These are phyloP conservation scores for Serpula lacrymans DNA, from an alignment of 768 basidiomycete genomes.

Conservation along the genomic window DNA sequence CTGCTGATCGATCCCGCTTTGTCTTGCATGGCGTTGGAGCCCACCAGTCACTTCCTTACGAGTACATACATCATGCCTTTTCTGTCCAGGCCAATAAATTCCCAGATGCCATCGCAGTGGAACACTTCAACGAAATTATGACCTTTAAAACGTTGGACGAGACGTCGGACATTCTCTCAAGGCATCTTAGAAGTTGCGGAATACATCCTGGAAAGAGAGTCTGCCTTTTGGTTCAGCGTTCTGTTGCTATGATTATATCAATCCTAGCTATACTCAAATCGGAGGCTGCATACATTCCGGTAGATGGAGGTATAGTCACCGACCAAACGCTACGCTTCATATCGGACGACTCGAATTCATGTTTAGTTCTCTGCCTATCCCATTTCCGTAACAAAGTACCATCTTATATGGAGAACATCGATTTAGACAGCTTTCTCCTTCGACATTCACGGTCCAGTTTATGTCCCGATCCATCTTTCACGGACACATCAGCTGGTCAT, in stretches of 20 bases:
- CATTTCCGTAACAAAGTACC: conserved; percentile 40
- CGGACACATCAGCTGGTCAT: conserved; percentile 15
- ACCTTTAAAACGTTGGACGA: conserved; percentile 50
- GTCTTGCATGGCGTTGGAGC: conserved; percentile 42
- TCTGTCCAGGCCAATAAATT: conserved; percentile 38
- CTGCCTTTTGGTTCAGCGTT: conserved; percentile 52
- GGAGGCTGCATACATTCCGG: conserved; percentile 56
- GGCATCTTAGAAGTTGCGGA: conserved; percentile 38
- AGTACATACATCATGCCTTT: conserved; percentile 56
- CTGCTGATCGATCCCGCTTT: conserved; percentile 42
- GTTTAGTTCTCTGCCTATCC: conserved; percentile 39
- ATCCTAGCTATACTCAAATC: conserved; percentile 56
- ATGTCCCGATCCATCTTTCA: background rate
- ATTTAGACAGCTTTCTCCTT: conserved; percentile 32
- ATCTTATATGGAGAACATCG: conserved; percentile 22
- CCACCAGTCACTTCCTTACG: conserved; percentile 35
- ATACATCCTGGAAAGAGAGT: conserved; percentile 49
- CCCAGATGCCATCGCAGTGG: conserved; percentile 46
- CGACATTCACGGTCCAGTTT: conserved; percentile 3
- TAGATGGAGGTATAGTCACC: conserved; percentile 57
- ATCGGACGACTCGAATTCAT: conserved; percentile 42
- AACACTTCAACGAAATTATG: conserved; percentile 45
- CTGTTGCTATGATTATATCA: conserved; percentile 49
- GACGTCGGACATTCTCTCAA: conserved; percentile 45
- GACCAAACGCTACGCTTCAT: conserved; percentile 51